phyloP scores from a whole-genome alignment of 495 filamentous ascomycete species.

The Aspergillus wentii region DNA sequence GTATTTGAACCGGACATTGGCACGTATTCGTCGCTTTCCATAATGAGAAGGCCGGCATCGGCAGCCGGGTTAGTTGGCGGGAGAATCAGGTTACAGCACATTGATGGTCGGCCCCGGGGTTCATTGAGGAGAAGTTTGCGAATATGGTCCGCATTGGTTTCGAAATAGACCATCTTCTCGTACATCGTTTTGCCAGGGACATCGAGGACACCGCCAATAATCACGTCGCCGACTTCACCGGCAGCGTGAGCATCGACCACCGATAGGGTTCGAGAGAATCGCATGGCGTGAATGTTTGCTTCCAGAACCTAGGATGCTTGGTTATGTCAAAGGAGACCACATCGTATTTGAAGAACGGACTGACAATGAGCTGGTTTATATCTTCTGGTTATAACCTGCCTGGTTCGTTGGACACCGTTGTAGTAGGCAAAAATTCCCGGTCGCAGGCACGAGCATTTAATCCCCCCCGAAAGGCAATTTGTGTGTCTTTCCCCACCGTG shows the following conservation, averaged over 20 bases:
- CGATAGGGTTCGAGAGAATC: slow-evolving; percentile 20
- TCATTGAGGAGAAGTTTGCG: slow-evolving; percentile 34
- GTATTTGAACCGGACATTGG: slow-evolving; percentile 35
- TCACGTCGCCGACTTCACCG: slow-evolving; percentile 31
- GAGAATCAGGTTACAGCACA: slow-evolving; percentile 29
- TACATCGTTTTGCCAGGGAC: slow-evolving; percentile 27
- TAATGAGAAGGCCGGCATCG: slow-evolving; percentile 33
- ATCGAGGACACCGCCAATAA: slow-evolving; percentile 28
- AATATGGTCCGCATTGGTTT: slow-evolving; percentile 19
- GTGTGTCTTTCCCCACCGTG: no score
- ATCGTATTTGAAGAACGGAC: no score
- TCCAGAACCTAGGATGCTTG: no score
- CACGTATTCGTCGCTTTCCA: slow-evolving; percentile 34
- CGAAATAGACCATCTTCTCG: slow-evolving; percentile 24
- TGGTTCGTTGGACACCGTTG: no score
- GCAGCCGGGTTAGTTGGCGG: slow-evolving; percentile 28
- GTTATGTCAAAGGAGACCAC: no score
- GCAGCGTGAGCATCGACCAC: slow-evolving; percentile 26
- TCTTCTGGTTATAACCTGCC: no score
- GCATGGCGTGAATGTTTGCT: no score
- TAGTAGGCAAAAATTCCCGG: no score
- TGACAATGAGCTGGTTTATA: no score
- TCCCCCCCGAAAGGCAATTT: no score
- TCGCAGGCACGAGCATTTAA: no score
- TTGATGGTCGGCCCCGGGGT: slow-evolving; percentile 27